A percentile compares a stretch with the other conserved stretches of the same genome.
phyloP scores from a whole-genome alignment of 1,284 basidiomycete genomes.

The Xerocomus amazonicus region DNA sequence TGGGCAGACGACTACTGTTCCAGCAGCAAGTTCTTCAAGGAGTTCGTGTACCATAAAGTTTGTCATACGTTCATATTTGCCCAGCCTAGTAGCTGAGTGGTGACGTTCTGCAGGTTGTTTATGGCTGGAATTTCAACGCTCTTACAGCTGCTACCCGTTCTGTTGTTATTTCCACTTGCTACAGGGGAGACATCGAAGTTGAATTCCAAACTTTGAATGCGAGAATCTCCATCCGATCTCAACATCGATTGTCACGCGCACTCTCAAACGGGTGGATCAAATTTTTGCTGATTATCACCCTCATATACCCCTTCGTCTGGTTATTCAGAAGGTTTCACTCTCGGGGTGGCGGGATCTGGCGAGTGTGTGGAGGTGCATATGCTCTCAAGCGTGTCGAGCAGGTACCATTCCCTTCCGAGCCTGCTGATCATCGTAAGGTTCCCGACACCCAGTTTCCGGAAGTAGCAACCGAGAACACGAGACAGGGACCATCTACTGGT shows the following conservation, averaged over 20 bases:
- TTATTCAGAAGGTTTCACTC: slow-evolving; percentile 60
- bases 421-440: slow-evolving; percentile 11
- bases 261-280: slow-evolving; percentile 65
- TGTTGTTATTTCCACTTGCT: slow-evolving; percentile 50
- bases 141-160: slow-evolving; percentile 51
- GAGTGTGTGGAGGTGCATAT: slow-evolving; percentile 66
- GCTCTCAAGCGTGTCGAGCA: slow-evolving; percentile 49
- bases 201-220: slow-evolving; percentile 42
- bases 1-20: slow-evolving; percentile 73
- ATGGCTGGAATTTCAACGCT: slow-evolving; percentile 66
- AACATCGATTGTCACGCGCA: slow-evolving; percentile 56
- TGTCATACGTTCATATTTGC: slow-evolving; percentile 1
- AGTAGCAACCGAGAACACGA: slow-evolving; percentile 19
- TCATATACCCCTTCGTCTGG: slow-evolving; percentile 74
- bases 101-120: slow-evolving; percentile 43
- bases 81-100: background rate
- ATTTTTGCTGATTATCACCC: slow-evolving; percentile 56
- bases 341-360: slow-evolving; percentile 62
- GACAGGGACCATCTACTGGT: slow-evolving; percentile 7
- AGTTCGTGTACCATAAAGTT: slow-evolving; percentile 62
- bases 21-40: slow-evolving; percentile 58
- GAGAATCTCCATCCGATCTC: slow-evolving; percentile 56
- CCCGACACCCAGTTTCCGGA: slow-evolving; percentile 17
- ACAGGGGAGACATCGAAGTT: slow-evolving; percentile 50
- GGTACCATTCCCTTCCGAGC: slow-evolving; percentile 31